These are phyloP conservation scores for Lipomyces kockii DNA, from an alignment of 805 yeast genomes.

Conservation along the genomic window DNA sequence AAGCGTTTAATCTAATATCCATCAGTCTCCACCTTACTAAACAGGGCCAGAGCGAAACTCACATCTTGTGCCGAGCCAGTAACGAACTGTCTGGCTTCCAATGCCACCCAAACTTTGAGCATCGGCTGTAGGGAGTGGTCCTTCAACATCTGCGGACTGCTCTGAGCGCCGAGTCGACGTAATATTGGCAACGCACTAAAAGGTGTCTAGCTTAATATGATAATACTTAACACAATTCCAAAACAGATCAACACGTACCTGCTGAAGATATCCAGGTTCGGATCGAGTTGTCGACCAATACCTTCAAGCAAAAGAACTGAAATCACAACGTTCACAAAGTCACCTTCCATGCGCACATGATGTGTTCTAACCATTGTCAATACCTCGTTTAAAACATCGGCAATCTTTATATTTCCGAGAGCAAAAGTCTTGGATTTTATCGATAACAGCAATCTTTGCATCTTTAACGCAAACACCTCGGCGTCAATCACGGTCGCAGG, in stretches of 20 bases:
- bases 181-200: slow-evolving; percentile 78
- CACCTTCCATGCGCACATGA: slow-evolving; percentile 98
- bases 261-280: slow-evolving; percentile 91
- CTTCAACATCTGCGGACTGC: slow-evolving; percentile 51
- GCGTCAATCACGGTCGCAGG: slow-evolving; percentile 88
- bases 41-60: slow-evolving; percentile 44
- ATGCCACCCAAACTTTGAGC: slow-evolving; percentile 88
- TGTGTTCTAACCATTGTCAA: slow-evolving; percentile 88
- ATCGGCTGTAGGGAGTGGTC: slow-evolving; percentile 57
- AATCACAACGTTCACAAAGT: slow-evolving; percentile 91
- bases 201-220: slow-evolving; percentile 21
- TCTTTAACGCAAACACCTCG: slow-evolving; percentile 86
- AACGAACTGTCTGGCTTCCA: slow-evolving; percentile 86
- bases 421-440: slow-evolving; percentile 90
- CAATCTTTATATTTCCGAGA: slow-evolving; percentile 87
- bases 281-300: slow-evolving; percentile 91
- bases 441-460: slow-evolving; percentile 77
- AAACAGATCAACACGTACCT: slow-evolving; percentile 69
- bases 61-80: slow-evolving; percentile 81
- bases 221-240: slow-evolving; percentile 38
- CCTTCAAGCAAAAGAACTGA: slow-evolving; percentile 92
- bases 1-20: slow-evolving; percentile 47
- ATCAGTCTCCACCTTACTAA: not conserved
- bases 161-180: slow-evolving; percentile 74
- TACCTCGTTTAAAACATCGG: slow-evolving; percentile 86